Conservation (phyloP, 345 rosid species). For the Pelargonium nanum region DNA sequence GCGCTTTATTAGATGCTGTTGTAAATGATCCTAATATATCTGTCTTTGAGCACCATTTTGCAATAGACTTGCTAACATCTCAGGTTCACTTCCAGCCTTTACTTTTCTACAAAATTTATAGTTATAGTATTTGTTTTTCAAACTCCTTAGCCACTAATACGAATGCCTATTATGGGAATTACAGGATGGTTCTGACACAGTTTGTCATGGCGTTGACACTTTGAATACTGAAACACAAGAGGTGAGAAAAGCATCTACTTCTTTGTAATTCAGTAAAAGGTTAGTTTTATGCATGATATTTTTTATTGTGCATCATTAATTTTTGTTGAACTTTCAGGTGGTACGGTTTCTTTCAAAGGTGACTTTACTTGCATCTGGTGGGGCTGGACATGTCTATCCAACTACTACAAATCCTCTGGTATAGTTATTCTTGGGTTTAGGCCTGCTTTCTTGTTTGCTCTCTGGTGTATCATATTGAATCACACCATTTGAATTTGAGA, state of each 20-base stretch:
- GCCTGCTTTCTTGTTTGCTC: background rate
- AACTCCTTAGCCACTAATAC: background rate
- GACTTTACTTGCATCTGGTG: constrained; percentile 94
- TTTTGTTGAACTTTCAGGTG: constrained; percentile 34
- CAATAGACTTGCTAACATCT: constrained; percentile 80
- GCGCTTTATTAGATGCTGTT: constrained; percentile 82
- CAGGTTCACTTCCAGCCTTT: constrained; percentile 35
- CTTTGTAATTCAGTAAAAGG: background rate
- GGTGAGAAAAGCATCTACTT: constrained; percentile 31
- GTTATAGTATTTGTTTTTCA: background rate
- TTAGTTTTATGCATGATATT: constrained; percentile 6
- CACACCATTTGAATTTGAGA: background rate
- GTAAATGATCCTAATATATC: constrained; percentile 62
- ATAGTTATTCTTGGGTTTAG: constrained; percentile 5
- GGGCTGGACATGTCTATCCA: constrained; percentile 95
- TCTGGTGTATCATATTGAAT: background rate
- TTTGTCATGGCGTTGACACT: constrained; percentile 86
- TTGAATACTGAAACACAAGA: constrained; percentile 67
- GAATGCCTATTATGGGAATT: constrained; percentile 14
- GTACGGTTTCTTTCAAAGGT: constrained; percentile 83
- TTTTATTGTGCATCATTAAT: constrained; percentile 1
- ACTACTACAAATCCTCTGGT: constrained; percentile 91
- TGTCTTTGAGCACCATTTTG: constrained; percentile 81
- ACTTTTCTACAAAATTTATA: background rate
- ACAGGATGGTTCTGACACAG: constrained; percentile 62